Evolutionary conservation across 805 yeast species (phyloP), one percentile per base, ranked within the genome.

Genomic region (Yarrowia yakushimensis): DNA sequence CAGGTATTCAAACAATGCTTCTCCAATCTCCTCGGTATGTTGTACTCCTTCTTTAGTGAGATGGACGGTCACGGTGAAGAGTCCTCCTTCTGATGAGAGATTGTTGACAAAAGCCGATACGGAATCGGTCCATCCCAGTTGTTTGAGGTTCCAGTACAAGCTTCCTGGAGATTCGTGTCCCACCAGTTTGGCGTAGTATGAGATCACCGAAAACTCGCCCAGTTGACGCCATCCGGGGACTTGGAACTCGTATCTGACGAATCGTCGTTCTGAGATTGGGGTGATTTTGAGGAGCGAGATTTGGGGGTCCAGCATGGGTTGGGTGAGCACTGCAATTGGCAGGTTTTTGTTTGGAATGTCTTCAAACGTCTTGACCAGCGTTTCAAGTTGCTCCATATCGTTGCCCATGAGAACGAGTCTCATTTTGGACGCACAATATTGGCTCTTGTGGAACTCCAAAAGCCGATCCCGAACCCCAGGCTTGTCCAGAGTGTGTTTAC

Each of bases 101-200:
- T 70, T 74, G 43, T 69, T 68, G 37, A 82, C 79, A 8, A 96
- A 96, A 25, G 92, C 84, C 36, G 89, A 82, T 55, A 93, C 78
- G 18, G 82, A 85, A 67, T 83, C 87, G 9, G 92, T 96, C 90
- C 92, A 88, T 13, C 92, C 88, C 66, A 81, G 76, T 30, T 76
- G 71, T 74, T 90, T 93, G 66, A 93, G 80, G 65, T 79, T 81
- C 63, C 85, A 82, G 33, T 90, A 78, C 22, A 93, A 72, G 1
- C 97, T 90, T 1, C 98, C 98, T 54, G 85, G 80, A 50, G 94
- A 88, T 75, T 93, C 99, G 73, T 93, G 98, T 41, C 98, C 98
- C 59, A 94, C 76, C 59, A 94, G 77, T 72, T 91, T 97, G 18
- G 91, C 82, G 66, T 77, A 81, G 73, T 90, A 87, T 62, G 79